Percentiles rank a stretch among this genome's conserved stretches.
Evolutionary conservation across 1,139 yeast genomes (phyloP).

Genomic region (Wickerhamiella infanticola): DNA sequence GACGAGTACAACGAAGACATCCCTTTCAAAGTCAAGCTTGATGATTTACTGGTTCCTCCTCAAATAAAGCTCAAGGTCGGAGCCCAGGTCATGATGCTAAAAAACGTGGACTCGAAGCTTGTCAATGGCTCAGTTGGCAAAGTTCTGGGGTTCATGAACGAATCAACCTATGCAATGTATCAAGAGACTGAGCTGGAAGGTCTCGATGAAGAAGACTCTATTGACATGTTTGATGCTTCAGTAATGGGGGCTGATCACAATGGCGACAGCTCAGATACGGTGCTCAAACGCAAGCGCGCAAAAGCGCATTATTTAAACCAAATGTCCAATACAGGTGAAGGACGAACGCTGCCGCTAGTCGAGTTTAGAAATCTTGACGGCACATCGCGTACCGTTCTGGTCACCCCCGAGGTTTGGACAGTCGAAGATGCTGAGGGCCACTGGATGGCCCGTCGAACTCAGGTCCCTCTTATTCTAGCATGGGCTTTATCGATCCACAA

Average conservation of each 20-base stretch:
- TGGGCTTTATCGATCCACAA: constrained; percentile 96
- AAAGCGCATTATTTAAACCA: not conserved
- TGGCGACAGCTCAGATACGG: constrained; percentile 2
- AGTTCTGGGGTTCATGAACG: constrained; percentile 50
- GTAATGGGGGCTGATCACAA: not conserved
- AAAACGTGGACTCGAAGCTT: constrained; percentile 69
- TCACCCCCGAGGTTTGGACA: constrained; percentile 60
- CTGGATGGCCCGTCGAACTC: constrained; percentile 37
- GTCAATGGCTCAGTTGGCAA: constrained; percentile 91
- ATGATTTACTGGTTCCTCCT: constrained; percentile 48
- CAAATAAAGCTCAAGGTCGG: constrained; percentile 51
- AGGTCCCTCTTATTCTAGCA: constrained; percentile 69
- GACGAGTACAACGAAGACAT: constrained; percentile 19
- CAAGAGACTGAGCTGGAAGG: constrained; percentile 5
- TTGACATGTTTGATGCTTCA: constrained; percentile 3
- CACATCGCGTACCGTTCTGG: constrained; percentile 52
- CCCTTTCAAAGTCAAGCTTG: constrained; percentile 10
- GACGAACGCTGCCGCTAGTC: constrained; percentile 47
- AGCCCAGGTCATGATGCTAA: constrained; percentile 93
- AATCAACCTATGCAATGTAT: constrained; percentile 2
- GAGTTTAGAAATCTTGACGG: constrained; percentile 59
- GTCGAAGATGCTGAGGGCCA: constrained; percentile 44
- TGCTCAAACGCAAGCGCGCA: not conserved
- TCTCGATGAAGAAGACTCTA: constrained; percentile 2
- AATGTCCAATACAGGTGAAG: not conserved